These are phyloP conservation scores for Mesembryanthemum crystallinum DNA, from an alignment of 148 eudicot species.

Conservation along the genomic window DNA sequence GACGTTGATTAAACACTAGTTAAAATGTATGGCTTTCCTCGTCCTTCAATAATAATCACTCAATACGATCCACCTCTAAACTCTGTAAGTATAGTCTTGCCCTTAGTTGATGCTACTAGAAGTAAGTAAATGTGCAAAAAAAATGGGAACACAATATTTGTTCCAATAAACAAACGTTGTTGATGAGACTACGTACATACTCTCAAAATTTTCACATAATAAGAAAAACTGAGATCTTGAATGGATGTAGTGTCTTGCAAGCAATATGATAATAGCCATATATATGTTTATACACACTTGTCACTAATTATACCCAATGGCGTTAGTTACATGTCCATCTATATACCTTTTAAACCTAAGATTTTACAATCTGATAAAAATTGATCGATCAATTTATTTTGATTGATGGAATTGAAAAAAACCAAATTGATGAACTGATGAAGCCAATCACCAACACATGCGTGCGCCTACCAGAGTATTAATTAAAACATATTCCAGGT, in stretches of 20 bases:
- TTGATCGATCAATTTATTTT: too few relatives aligned
- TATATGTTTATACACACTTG: not conserved
- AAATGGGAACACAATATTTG: too few relatives aligned
- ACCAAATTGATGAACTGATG: not conserved
- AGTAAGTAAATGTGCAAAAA: too few relatives aligned
- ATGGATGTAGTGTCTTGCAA: not conserved
- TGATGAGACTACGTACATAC: not conserved
- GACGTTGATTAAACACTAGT: too few relatives aligned
- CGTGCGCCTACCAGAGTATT: not conserved
- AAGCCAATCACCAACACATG: constrained; percentile 11
- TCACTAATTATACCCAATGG: not conserved
- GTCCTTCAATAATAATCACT: too few relatives aligned
- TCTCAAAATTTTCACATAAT: not conserved
- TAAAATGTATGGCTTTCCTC: too few relatives aligned
- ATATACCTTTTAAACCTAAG: not conserved
- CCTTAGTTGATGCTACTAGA: too few relatives aligned
- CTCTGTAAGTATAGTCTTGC: too few relatives aligned
- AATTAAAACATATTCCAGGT: too few relatives aligned
- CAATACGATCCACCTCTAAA: too few relatives aligned
- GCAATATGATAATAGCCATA: too few relatives aligned
- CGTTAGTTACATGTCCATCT: not conserved
- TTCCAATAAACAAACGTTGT: too few relatives aligned
- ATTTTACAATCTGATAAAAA: not conserved
- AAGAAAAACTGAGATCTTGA: not conserved
- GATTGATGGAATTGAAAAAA: not conserved